Conservation (phyloP, 768 basidiomycete genomes). For the Suillus placidus region DNA sequence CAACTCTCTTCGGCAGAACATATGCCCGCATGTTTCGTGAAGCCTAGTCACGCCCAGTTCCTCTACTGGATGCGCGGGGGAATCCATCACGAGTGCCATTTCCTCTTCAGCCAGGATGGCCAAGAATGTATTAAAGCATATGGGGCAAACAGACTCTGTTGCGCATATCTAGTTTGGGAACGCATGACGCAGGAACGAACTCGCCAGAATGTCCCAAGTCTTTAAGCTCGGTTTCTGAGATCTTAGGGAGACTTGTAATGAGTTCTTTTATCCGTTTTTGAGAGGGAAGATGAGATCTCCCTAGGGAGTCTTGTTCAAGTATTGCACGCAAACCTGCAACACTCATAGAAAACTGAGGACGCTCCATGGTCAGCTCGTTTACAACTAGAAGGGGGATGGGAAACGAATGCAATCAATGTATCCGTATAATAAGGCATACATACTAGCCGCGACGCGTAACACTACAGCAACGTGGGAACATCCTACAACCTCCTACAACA, state of each 20-base stretch:
- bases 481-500: slow-evolving; percentile 13
- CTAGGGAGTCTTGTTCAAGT: neutral
- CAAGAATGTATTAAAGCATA: slow-evolving; percentile 72
- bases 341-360: neutral
- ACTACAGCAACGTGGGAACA: slow-evolving; percentile 30
- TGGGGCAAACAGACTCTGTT: slow-evolving; percentile 71
- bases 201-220: slow-evolving; percentile 51
- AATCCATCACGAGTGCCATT: slow-evolving; percentile 72
- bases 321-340: neutral
- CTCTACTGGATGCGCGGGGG: slow-evolving; percentile 72
- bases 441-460: slow-evolving; percentile 15
- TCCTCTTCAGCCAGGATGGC: slow-evolving; percentile 77
- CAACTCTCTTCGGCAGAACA: slow-evolving; percentile 86
- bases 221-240: slow-evolving; percentile 53
- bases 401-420: slow-evolving; percentile 9
- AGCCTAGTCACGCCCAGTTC: slow-evolving; percentile 72
- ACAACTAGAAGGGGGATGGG: neutral
- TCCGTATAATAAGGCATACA: slow-evolving; percentile 2
- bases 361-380: neutral
- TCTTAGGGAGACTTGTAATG: slow-evolving; percentile 47
- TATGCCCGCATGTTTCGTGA: slow-evolving; percentile 56
- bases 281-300: slow-evolving; percentile 14
- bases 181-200: slow-evolving; percentile 3
- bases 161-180: slow-evolving; percentile 6
- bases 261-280: slow-evolving; percentile 42